Conservation (phyloP, 306 rosid genomes). For the Rosa rugosa region DNA sequence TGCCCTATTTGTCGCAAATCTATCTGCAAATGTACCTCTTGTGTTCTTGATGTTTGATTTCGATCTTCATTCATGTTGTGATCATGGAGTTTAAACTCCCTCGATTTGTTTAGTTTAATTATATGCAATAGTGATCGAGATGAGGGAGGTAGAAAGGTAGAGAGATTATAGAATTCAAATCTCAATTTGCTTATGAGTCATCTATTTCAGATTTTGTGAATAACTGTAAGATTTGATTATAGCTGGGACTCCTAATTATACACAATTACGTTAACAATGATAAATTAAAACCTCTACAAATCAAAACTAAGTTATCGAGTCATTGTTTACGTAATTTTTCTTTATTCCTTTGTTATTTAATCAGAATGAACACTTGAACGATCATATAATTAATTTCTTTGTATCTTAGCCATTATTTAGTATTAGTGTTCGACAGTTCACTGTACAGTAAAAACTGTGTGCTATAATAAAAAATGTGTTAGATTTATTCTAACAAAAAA, state of each 20-base stretch:
- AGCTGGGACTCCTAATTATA: background rate
- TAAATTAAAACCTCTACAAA: too few relatives aligned
- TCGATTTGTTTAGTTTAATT: background rate
- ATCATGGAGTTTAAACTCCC: background rate
- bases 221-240: background rate
- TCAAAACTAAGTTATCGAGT: too few relatives aligned
- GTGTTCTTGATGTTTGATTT: background rate
- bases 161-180: background rate
- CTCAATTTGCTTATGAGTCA: too few relatives aligned
- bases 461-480: too few relatives aligned
- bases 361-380: too few relatives aligned
- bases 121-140: background rate
- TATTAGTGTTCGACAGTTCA: too few relatives aligned
- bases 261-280: background rate
- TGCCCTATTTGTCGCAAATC: conserved; percentile 18
- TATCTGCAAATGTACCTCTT: background rate
- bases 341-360: too few relatives aligned
- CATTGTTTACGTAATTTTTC: too few relatives aligned
- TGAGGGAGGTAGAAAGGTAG: background rate
- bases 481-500: too few relatives aligned
- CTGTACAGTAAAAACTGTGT: too few relatives aligned
- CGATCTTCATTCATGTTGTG: background rate
- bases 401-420: too few relatives aligned
- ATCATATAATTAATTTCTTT: too few relatives aligned
- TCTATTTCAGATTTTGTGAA: background rate